Evolutionary conservation across 371 early-diverging fungal species (phyloP).

Genomic region (Syncephalis fuscata): DNA sequence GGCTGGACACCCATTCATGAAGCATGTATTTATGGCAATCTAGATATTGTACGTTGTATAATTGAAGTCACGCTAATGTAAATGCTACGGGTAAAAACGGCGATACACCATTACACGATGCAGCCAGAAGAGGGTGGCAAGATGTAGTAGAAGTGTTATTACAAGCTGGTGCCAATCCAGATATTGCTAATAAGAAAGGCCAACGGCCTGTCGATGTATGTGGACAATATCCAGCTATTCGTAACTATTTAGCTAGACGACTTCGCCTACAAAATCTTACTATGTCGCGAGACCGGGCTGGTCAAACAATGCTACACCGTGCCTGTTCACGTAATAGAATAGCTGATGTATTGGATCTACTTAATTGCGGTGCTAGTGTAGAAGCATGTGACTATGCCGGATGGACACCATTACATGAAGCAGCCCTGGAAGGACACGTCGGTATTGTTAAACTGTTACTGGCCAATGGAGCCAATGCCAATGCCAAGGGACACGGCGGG

Average conservation of each 20-base stretch:
- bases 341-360: conserved; percentile 24
- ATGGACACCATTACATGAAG: conserved; percentile 74
- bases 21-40: conserved; percentile 41
- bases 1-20: conserved; percentile 52
- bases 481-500: conserved; percentile 28
- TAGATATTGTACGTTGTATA: conserved; percentile 8
- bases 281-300: conserved; percentile 22
- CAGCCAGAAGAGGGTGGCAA: conserved; percentile 42
- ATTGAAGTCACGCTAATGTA: conserved; percentile 29
- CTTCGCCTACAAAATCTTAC: conserved; percentile 7
- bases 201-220: conserved; percentile 6
- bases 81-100: conserved; percentile 37
- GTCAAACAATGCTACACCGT: conserved; percentile 31
- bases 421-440: conserved; percentile 44
- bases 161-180: conserved; percentile 32
- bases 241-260: too few relatives aligned
- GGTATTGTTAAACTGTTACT: conserved; percentile 41
- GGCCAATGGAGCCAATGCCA: conserved; percentile 50
- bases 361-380: conserved; percentile 58
- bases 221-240: not conserved
- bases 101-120: conserved; percentile 64
- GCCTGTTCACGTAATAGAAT: conserved; percentile 25
- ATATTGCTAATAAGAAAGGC: conserved; percentile 33
- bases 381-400: conserved; percentile 45
- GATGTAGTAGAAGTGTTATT: conserved; percentile 36